Evolutionary conservation across 2,329 filamentous ascomycete species (phyloP).

Genomic region (Clarireedia hainanense): DNA sequence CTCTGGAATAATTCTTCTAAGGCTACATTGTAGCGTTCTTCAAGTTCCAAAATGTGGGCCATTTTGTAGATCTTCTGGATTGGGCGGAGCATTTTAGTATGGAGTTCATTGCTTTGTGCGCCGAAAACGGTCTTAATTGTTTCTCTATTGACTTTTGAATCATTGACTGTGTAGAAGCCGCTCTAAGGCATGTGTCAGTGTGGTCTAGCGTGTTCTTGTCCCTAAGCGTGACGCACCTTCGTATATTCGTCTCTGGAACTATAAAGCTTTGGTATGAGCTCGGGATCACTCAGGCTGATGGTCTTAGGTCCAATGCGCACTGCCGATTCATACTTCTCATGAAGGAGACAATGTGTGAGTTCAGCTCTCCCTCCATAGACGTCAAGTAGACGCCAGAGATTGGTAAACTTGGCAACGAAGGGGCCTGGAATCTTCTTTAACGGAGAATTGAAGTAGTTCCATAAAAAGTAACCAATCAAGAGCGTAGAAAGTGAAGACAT

Average conservation of each 20-base stretch:
- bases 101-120: conserved; percentile 15
- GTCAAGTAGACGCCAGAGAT: conserved; percentile 23
- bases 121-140: conserved; percentile 20
- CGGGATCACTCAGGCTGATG: conserved; percentile 23
- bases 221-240: conserved; percentile 12
- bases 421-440: conserved; percentile 22
- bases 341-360: conserved; percentile 14
- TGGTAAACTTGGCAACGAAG: conserved; percentile 22
- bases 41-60: conserved; percentile 13
- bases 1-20: conserved; percentile 28
- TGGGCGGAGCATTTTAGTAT: conserved; percentile 14
- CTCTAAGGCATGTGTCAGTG: conserved; percentile 8
- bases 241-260: conserved; percentile 13
- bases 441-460: conserved; percentile 12
- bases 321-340: conserved; percentile 18
- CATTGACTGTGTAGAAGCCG: conserved; percentile 20
- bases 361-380: conserved; percentile 15
- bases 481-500: too few relatives aligned
- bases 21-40: conserved; percentile 28
- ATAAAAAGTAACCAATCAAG: not conserved
- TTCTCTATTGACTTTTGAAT: conserved; percentile 13
- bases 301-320: conserved; percentile 23
- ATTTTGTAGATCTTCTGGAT: conserved; percentile 27
- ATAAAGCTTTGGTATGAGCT: conserved; percentile 15
- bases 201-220: too few relatives aligned